Conservation (phyloP, 2,329 filamentous ascomycete species). For the Epichloe bromicola region DNA sequence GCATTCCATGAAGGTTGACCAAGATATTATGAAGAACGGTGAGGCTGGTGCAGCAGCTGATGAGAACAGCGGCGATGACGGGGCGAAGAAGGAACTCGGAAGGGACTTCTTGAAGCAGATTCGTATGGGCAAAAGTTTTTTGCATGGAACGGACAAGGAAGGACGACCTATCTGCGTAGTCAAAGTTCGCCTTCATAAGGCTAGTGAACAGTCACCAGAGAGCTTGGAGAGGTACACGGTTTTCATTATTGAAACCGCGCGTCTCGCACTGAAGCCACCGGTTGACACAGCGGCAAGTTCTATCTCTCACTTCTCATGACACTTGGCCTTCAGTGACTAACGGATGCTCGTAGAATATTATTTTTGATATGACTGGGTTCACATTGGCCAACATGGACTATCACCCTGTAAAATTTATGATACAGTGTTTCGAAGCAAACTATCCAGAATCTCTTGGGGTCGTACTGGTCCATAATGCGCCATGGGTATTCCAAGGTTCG, state of each 20-base stretch:
- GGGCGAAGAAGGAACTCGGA: slow-evolving; percentile 47
- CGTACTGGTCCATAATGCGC: slow-evolving; percentile 88
- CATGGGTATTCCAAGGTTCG: slow-evolving; percentile 88
- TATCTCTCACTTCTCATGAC: neutral
- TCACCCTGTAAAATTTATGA: slow-evolving; percentile 95
- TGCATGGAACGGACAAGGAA: slow-evolving; percentile 75
- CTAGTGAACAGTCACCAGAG: slow-evolving; percentile 70
- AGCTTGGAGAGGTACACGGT: slow-evolving; percentile 83
- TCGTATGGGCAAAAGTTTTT: slow-evolving; percentile 81
- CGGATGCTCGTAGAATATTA: slow-evolving; percentile 49
- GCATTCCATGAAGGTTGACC: slow-evolving; percentile 68
- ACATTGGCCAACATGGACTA: slow-evolving; percentile 98
- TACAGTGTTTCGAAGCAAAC: slow-evolving; percentile 97
- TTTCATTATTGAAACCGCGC: slow-evolving; percentile 86
- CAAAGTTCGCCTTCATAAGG: slow-evolving; percentile 66
- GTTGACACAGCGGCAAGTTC: slow-evolving; percentile 79
- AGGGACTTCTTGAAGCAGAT: slow-evolving; percentile 74
- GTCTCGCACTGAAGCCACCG: slow-evolving; percentile 64
- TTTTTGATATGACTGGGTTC: slow-evolving; percentile 95
- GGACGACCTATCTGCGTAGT: slow-evolving; percentile 82
- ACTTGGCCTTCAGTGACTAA: neutral
- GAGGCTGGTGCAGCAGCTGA: slow-evolving; percentile 53
- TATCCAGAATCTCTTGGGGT: slow-evolving; percentile 87
- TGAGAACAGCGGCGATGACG: slow-evolving; percentile 41
- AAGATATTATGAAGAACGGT: slow-evolving; percentile 69